Evolutionary conservation across 2,329 filamentous ascomycete species (phyloP).

Genomic region (Botrytis squamosa): DNA sequence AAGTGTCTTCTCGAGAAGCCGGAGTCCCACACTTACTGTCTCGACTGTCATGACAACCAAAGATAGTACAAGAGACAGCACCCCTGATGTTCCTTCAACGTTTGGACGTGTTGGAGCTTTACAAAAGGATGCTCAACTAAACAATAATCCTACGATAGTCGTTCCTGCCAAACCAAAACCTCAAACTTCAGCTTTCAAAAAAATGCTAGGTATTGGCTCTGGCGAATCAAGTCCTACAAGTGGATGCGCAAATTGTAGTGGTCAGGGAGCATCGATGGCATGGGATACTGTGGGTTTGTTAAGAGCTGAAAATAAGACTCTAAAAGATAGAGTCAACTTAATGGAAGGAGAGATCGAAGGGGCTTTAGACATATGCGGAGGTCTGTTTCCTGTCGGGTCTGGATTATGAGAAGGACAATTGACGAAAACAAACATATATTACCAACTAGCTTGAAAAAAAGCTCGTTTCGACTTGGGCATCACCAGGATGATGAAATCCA

Average conservation of each 20-base stretch:
- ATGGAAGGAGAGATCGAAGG: constrained; percentile 61
- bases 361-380: constrained; percentile 46
- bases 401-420: not conserved
- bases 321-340: constrained; percentile 59
- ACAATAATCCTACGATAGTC: constrained; percentile 22
- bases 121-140: constrained; percentile 3
- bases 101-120: constrained; percentile 13
- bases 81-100: not conserved
- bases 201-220: constrained; percentile 42
- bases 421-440: not conserved
- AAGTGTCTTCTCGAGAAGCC: constrained; percentile 56
- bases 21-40: constrained; percentile 51
- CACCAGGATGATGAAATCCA: constrained; percentile 1
- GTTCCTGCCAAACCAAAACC: constrained; percentile 34
- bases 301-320: constrained; percentile 59
- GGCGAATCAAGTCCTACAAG: constrained; percentile 28
- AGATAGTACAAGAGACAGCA: constrained; percentile 20
- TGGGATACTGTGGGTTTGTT: constrained; percentile 65
- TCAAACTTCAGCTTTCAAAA: constrained; percentile 50
- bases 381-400: constrained; percentile 8
- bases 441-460: not conserved
- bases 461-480: constrained; percentile 5
- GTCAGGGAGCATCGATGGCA: constrained; percentile 57
- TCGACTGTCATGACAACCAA: constrained; percentile 20
- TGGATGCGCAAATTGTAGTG: constrained; percentile 56